Evolutionary conservation across 306 rosid genomes (phyloP).

Genomic region (Alnus glutinosa): DNA sequence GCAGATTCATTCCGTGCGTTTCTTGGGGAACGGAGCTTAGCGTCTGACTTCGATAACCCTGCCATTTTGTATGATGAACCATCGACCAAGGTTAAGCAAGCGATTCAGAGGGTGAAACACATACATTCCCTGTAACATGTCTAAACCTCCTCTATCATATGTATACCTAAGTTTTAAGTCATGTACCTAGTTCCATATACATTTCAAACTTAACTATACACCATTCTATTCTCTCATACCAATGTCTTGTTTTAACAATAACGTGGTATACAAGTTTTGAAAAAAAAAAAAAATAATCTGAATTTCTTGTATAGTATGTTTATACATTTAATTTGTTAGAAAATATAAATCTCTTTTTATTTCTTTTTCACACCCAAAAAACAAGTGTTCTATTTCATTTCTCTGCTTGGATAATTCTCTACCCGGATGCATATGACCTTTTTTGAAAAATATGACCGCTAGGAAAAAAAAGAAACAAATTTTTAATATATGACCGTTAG

Average conservation of each 20-base stretch:
- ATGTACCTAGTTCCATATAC: background rate
- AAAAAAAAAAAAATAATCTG: no score
- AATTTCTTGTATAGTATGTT: background rate
- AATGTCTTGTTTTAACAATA: background rate
- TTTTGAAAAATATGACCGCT: no score
- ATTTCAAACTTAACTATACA: background rate
- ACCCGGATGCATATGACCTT: no score
- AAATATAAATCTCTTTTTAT: no score
- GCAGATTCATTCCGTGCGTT: conserved; percentile 87
- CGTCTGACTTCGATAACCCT: conserved; percentile 73
- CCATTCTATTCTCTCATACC: background rate
- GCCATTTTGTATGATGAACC: conserved; percentile 79
- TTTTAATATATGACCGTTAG: no score
- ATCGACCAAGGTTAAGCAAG: conserved; percentile 55
- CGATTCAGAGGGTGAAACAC: conserved; percentile 63
- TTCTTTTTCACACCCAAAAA: no score
- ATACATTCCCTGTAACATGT: conserved; percentile 51
- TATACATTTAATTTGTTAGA: background rate
- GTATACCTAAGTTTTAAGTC: background rate
- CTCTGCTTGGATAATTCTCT: no score
- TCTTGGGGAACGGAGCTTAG: conserved; percentile 80
- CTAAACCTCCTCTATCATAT: conserved; percentile 17
- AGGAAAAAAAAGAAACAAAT: no score
- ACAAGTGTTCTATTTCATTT: no score
- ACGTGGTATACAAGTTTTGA: background rate